Conservation (phyloP, 768 basidiomycete species). For the Xerocomus spinulosus region DNA sequence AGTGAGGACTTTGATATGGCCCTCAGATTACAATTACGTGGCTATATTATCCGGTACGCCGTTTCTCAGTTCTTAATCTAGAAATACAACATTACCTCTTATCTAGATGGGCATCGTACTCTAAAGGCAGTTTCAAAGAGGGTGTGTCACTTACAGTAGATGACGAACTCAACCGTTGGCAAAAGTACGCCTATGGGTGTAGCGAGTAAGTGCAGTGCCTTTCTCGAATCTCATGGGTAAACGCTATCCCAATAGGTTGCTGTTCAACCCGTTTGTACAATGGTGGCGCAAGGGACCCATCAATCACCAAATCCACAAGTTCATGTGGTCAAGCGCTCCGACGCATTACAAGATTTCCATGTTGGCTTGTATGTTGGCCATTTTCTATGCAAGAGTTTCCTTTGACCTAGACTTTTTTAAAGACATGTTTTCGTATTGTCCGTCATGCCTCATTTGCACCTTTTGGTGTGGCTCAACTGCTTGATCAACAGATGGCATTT, state of each 20-base stretch:
- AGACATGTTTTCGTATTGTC: constrained; percentile 54
- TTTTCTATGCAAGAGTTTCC: background rate
- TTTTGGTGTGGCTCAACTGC: background rate
- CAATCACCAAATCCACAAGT: constrained; percentile 71
- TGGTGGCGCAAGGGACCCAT: constrained; percentile 83
- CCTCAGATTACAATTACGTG: constrained; percentile 51
- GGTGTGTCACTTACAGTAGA: constrained; percentile 87
- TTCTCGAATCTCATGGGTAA: background rate
- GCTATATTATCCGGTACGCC: constrained; percentile 61
- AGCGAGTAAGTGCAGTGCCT: constrained; percentile 42
- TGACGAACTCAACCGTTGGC: constrained; percentile 90
- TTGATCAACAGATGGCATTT: constrained; percentile 43
- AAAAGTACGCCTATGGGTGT: constrained; percentile 77
- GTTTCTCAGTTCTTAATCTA: background rate
- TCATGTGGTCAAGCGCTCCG: constrained; percentile 73
- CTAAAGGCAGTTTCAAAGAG: constrained; percentile 82
- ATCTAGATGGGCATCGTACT: constrained; percentile 74
- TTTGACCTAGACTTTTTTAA: constrained; percentile 1
- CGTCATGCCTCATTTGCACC: constrained; percentile 15
- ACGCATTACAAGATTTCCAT: constrained; percentile 78
- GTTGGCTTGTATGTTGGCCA: constrained; percentile 42
- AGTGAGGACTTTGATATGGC: constrained; percentile 73
- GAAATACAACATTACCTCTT: constrained; percentile 1
- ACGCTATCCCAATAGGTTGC: constrained; percentile 46
- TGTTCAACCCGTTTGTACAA: constrained; percentile 76